Evolutionary conservation across 495 filamentous ascomycete genomes (phyloP).

Genomic region (Lasiosphaeris hirsuta): DNA sequence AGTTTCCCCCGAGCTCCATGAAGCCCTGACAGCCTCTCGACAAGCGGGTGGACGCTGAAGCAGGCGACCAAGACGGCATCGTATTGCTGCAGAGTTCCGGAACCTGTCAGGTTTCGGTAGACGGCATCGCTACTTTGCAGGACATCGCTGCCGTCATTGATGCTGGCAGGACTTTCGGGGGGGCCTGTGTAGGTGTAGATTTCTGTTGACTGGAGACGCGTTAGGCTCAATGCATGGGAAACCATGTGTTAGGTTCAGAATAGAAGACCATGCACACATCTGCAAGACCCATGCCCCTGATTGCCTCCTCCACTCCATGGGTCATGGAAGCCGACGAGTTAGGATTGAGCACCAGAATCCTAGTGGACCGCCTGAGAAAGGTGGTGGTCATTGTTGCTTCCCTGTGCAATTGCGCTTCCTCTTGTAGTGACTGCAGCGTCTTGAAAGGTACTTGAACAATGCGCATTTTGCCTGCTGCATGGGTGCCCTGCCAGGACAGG

Average conservation of each 20-base stretch:
- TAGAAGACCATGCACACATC: conserved; percentile 33
- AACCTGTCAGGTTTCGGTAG: conserved; percentile 43
- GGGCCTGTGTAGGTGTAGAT: conserved; percentile 53
- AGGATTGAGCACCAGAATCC: conserved; percentile 84
- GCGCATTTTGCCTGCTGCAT: too few species aligned
- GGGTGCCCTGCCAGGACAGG: not conserved
- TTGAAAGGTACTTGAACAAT: too few species aligned
- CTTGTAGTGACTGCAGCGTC: not conserved
- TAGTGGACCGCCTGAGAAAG: conserved; percentile 29
- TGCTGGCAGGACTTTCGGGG: conserved; percentile 52
- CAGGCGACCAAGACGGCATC: conserved; percentile 84
- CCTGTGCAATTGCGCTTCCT: not conserved
- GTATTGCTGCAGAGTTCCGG: conserved; percentile 46
- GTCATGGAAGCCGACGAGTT: conserved; percentile 88
- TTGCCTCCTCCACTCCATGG: conserved; percentile 60
- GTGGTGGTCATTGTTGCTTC: conserved; percentile 27
- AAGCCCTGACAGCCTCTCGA: conserved; percentile 52
- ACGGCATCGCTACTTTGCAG: conserved; percentile 50
- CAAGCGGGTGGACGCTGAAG: conserved; percentile 84
- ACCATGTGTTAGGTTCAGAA: not conserved
- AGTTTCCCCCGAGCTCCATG: conserved; percentile 19
- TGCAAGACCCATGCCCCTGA: conserved; percentile 50
- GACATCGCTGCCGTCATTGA: conserved; percentile 62
- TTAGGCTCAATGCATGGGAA: not conserved
- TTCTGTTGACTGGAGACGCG: conserved; percentile 31